Percentiles rank a stretch among this genome's conserved stretches.
phyloP scores from a whole-genome alignment of 129 eudicot species.

The Pulicaria dysenterica region DNA sequence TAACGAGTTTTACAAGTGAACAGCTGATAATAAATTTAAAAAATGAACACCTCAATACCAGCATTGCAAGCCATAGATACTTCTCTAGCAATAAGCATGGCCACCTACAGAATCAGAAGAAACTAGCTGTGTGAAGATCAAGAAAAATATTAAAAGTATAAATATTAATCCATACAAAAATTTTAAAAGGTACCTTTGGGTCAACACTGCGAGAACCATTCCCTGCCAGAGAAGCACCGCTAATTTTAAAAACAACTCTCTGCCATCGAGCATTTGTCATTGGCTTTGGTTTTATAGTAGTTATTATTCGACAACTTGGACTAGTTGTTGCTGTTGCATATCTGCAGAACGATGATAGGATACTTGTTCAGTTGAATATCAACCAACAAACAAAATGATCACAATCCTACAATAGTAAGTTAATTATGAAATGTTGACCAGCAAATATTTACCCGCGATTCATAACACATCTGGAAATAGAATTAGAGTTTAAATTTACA shows the following conservation, averaged over 20 bases:
- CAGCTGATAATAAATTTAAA: slow-evolving; percentile 8
- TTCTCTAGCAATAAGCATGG: slow-evolving; percentile 89
- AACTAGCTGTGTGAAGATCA: slow-evolving; percentile 1
- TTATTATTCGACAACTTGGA: slow-evolving; percentile 59
- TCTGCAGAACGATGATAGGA: slow-evolving; percentile 44
- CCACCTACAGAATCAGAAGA: slow-evolving; percentile 55
- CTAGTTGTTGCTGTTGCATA: slow-evolving; percentile 54
- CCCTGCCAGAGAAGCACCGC: slow-evolving; percentile 90
- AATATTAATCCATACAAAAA: too few species aligned
- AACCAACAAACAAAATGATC: not conserved
- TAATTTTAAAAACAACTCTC: slow-evolving; percentile 91
- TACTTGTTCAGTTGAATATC: slow-evolving; percentile 13
- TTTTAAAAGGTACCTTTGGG: slow-evolving; percentile 59
- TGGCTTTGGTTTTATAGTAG: slow-evolving; percentile 55
- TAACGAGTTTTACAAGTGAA: slow-evolving; percentile 2
- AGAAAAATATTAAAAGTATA: not conserved
- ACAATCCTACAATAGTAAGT: not conserved
- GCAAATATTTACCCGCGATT: not conserved
- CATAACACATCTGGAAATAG: not conserved
- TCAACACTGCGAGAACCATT: slow-evolving; percentile 69
- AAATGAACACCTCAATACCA: slow-evolving; percentile 77
- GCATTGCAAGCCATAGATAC: slow-evolving; percentile 76
- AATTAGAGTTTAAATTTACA: not conserved
- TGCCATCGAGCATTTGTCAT: slow-evolving; percentile 74
- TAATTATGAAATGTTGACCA: not conserved